Conservation (phyloP, 2,329 filamentous ascomycete genomes). For the Helminthosporium solani region DNA sequence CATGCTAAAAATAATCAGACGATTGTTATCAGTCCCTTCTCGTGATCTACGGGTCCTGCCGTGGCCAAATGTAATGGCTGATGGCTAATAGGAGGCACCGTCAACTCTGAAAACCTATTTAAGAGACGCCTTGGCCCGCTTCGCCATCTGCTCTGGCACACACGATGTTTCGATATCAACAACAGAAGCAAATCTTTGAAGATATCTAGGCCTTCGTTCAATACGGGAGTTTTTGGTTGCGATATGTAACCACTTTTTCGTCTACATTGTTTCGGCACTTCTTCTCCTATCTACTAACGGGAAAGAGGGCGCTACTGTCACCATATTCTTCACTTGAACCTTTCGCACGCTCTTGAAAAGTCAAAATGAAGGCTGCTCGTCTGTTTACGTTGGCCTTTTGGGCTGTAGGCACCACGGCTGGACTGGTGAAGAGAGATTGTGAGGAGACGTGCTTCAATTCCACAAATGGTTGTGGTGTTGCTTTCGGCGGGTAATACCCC, state of each 20-base stretch:
- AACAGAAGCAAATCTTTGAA: not conserved
- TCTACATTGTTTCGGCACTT: not conserved
- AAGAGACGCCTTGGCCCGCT: not conserved
- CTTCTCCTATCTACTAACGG: not conserved
- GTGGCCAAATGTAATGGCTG: not conserved
- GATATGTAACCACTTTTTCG: not conserved
- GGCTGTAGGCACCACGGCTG: constrained; percentile 6
- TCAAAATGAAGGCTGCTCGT: constrained; percentile 8
- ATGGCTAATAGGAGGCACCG: not conserved
- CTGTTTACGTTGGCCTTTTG: constrained; percentile 6
- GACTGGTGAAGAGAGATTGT: constrained; percentile 20
- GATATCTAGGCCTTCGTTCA: not conserved
- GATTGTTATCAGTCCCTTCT: not conserved
- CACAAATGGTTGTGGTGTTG: constrained; percentile 20
- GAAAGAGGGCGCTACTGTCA: not conserved
- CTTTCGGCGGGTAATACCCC: constrained; percentile 23
- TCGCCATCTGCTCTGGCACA: not conserved
- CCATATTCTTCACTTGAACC: not conserved
- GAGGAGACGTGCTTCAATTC: constrained; percentile 18
- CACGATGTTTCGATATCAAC: not conserved
- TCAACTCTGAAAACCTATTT: not conserved
- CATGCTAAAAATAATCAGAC: no score
- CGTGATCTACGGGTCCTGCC: not conserved
- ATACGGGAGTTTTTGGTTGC: not conserved
- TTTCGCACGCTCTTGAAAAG: not conserved